These are phyloP conservation scores for Anthoceros angustus DNA, from an alignment of 225 moss, liverwort and hornwort genomes.

Conservation along the genomic window DNA sequence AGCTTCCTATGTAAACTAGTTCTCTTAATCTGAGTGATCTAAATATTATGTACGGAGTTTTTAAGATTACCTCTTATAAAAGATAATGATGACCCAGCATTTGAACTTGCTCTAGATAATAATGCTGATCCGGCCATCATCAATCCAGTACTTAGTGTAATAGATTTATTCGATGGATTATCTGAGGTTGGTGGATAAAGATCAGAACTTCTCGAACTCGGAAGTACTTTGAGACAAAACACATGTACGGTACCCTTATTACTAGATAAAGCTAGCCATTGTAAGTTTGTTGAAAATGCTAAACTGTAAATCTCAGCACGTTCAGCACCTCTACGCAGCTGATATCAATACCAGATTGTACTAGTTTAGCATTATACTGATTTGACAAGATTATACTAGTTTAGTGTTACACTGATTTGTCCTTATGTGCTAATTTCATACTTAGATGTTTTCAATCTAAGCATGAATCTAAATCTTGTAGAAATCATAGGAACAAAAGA, in stretches of 20 bases:
- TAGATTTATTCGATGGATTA: background rate
- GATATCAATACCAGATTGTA: slow-evolving; percentile 5
- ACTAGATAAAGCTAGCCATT: slow-evolving; percentile 70
- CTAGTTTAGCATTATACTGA: background rate
- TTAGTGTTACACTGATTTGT: background rate
- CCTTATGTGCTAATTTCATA: background rate
- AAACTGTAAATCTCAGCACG: slow-evolving; percentile 66
- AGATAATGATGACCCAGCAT: slow-evolving; percentile 81
- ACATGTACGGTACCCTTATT: slow-evolving; percentile 87
- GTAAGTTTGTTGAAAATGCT: slow-evolving; percentile 47
- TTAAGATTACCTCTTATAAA: slow-evolving; percentile 67
- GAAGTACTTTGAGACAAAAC: slow-evolving; percentile 37
- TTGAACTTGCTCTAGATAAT: slow-evolving; percentile 23
- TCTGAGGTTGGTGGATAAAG: slow-evolving; percentile 33
- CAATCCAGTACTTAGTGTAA: background rate
- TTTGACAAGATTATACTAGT: background rate
- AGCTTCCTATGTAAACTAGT: slow-evolving; percentile 20
- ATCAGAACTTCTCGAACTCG: slow-evolving; percentile 28
- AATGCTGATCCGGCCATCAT: slow-evolving; percentile 8
- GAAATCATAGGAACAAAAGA: background rate
- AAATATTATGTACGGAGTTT: slow-evolving; percentile 46
- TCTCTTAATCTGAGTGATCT: slow-evolving; percentile 73
- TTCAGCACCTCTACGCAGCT: slow-evolving; percentile 75
- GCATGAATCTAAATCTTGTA: background rate
- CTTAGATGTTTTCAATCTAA: background rate